Evolutionary conservation across 495 filamentous ascomycete genomes (phyloP), one percentile per base, ranked within the genome.

Genomic region (Diplogelasinospora grovesii): DNA sequence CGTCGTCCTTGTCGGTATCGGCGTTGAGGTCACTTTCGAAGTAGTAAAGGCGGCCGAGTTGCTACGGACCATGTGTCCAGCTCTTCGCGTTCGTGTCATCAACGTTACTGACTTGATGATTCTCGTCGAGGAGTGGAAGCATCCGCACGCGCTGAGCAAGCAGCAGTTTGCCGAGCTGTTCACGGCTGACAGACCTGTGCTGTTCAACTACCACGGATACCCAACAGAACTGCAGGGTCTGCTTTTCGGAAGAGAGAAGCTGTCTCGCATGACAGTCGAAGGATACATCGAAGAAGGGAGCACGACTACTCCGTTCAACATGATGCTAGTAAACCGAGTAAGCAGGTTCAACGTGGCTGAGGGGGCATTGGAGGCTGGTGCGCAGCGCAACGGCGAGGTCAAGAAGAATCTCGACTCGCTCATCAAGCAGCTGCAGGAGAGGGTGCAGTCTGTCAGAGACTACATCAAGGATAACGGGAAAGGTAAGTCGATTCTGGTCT

Each of bases 31-130:
- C 20, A 86, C 76, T 32, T 83, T 84, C 43, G 81, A 86, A 54
- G 78, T 83, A 13, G 66, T 86, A 44, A 67, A 74, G 15, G 81
- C 81, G 3, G 79, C 80, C 0, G 65, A 69, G 8, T 63, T 85
- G 19, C 65, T 86, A 19, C 65, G 71, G 13, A 50, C 68, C 29
- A 53, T 74, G 1, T 63, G 61, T 5, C 81, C 81, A 0, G 43
- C 64, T 6, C 59, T 86, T 2, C 65, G 71, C 10, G 66, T 85
- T 0, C 72, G 82, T 5, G 78, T 86, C 11, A 59, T 86, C 42
- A 86, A 86, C 44, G 81, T 86, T n/a, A 83, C 79, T 0, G 83
- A 86, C 45, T 56, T 86, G 30, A 76, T 86, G 74, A 76, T 84
- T 16, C 69, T 86, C 4, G 68, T 69, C 5, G 70, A 70, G 4